Evolutionary conservation across 2,329 filamentous ascomycete genomes (phyloP).

Genomic region (Pezicula carpinea): DNA sequence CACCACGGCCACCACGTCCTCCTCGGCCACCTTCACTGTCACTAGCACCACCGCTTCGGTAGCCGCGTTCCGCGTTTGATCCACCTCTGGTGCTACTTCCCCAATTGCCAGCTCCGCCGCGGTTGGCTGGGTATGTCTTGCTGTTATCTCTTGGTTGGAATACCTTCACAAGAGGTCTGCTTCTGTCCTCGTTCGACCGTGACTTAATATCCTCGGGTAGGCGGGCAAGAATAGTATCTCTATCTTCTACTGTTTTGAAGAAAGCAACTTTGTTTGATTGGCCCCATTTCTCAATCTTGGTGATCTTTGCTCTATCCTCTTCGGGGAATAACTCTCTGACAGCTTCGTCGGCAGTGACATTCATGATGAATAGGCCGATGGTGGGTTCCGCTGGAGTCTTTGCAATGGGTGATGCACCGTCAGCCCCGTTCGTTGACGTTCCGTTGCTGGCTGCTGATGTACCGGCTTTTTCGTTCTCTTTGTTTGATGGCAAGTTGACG

Average conservation of each 20-base stretch:
- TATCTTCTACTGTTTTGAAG: conserved; percentile 75
- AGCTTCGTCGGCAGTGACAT: conserved; percentile 77
- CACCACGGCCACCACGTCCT: conserved; percentile 52
- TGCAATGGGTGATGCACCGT: conserved; percentile 51
- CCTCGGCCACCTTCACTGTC: conserved; percentile 61
- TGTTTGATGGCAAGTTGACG: conserved; percentile 36
- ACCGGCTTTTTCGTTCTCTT: conserved; percentile 53
- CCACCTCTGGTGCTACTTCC: conserved; percentile 62
- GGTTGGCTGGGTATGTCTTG: conserved; percentile 47
- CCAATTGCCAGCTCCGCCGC: conserved; percentile 65
- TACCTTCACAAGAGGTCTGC: conserved; percentile 76
- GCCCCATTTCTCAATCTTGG: conserved; percentile 73
- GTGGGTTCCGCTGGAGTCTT: conserved; percentile 63
- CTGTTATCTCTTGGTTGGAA: conserved; percentile 63
- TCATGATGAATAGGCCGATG: conserved; percentile 85
- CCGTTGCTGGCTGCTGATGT: conserved; percentile 43
- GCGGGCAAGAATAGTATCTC: conserved; percentile 71
- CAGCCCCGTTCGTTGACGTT: conserved; percentile 42
- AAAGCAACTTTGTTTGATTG: conserved; percentile 80
- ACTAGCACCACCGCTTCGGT: conserved; percentile 79
- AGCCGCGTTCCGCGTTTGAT: conserved; percentile 55
- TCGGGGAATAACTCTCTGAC: conserved; percentile 77
- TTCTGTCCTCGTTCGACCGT: conserved; percentile 62
- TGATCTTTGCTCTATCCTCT: conserved; percentile 77
- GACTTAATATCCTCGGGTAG: conserved; percentile 75